Evolutionary conservation across 202 grass and related monocot genomes (phyloP), one percentile per base, ranked within the genome.

Genomic region (Zizania palustris): DNA sequence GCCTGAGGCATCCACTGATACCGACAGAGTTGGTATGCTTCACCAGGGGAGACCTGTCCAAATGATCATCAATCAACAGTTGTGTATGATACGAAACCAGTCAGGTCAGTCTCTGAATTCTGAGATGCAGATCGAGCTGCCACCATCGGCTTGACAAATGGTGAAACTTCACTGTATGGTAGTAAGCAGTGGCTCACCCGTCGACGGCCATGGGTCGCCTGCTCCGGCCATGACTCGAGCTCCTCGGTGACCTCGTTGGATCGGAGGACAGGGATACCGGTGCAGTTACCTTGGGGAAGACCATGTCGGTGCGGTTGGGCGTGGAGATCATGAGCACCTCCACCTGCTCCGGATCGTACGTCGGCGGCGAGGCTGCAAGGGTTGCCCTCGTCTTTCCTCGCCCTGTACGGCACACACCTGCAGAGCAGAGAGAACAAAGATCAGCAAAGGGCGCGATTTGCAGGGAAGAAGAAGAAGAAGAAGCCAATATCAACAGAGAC

Each of bases 291-390:
- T 96, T 96, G 14, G 93, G 93, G 78, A 96, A 96, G 73, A 96
- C 93, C 65, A 92, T 83, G 84, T 96, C 93, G 5, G 45, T 16
- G 39, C 87, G 69, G 69, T 89, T 89, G 4, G 93, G 89, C 53
- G 89, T 90, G 82, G 89, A 86, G 69, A 96, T 86, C 93, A 96
- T 96, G 59, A 96, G 84, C 62, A 96, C 93, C 82, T 96, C 84
- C 75, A 94, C 70, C 38, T 60, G 58, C 46, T 60, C 69, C 28
- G 81, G 7, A 33, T 18, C 45, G 76, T n/a, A n/a, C n/a, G n/a
- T n/a, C n/a, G n/a, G 9, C 75, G 55, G 34, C 63, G 33, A 34
- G 46, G 71, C 54, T 80, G 79, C 83, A 74, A 38, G 62, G 65
- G 62, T 70, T 86, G 36, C 67, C 72, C 16, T 69, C 74, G 4